A percentile compares a stretch with the other conserved stretches of the same genome.
Conservation (phyloP, 2,329 filamentous ascomycete genomes). For the Thermothelomyces thermophilus region DNA sequence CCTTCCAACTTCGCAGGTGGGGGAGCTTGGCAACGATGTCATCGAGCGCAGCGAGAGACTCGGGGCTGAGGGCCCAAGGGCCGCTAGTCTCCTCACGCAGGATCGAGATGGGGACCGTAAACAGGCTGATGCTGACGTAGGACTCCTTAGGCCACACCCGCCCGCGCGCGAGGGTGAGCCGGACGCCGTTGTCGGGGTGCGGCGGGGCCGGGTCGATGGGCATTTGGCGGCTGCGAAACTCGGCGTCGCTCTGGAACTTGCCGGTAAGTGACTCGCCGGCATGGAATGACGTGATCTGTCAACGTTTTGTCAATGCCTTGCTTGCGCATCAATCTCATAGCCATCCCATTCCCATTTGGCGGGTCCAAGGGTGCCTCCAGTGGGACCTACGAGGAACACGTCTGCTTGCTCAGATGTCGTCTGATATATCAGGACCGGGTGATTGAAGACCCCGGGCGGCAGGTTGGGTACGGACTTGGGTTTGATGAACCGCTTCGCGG, state of each 20-base stretch:
- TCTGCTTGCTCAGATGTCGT: no score
- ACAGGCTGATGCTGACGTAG: neutral
- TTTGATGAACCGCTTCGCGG: neutral
- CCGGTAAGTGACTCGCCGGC: neutral
- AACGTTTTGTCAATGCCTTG: no score
- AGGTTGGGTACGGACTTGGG: neutral
- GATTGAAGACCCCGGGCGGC: no score
- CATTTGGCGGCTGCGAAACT: neutral
- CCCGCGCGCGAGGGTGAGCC: neutral
- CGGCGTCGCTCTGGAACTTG: neutral
- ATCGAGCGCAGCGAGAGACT: no score
- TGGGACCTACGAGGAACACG: no score
- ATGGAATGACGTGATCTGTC: neutral
- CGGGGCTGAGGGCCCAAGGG: neutral
- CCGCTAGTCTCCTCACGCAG: neutral
- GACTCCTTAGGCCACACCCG: no score
- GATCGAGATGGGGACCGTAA: neutral
- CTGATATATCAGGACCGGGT: no score
- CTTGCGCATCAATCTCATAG: no score
- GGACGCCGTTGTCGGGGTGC: neutral
- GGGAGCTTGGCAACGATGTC: no score
- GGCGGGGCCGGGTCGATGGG: neutral
- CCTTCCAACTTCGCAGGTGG: no score
- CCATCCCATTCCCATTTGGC: no score
- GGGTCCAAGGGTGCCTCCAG: no score